These are phyloP conservation scores for Alloteropsis semialata DNA, from an alignment of 176 grass and related monocot species.

Conservation along the genomic window DNA sequence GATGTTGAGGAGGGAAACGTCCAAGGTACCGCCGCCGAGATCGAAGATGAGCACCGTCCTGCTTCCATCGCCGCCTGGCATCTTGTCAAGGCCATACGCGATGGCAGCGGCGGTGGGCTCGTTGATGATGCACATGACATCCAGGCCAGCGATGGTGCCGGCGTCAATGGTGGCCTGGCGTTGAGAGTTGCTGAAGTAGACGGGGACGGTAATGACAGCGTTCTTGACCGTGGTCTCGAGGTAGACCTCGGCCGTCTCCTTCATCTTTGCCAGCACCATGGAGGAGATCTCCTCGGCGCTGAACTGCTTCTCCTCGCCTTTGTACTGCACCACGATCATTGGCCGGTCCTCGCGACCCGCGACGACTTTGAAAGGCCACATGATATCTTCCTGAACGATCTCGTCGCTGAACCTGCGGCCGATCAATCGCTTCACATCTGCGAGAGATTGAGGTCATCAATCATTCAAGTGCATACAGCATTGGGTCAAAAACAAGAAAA, in stretches of 20 bases:
- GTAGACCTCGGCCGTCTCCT: constrained; percentile 58
- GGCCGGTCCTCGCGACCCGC: constrained; percentile 37
- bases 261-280: constrained; percentile 66
- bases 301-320: constrained; percentile 49
- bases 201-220: constrained; percentile 57
- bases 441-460: no score
- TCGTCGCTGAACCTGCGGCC: constrained; percentile 47
- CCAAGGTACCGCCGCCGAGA: constrained; percentile 49
- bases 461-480: no score
- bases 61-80: constrained; percentile 25
- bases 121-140: constrained; percentile 55
- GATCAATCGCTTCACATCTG: constrained; percentile 62
- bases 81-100: constrained; percentile 67
- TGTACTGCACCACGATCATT: constrained; percentile 46
- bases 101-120: constrained; percentile 64
- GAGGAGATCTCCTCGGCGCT: constrained; percentile 41
- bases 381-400: constrained; percentile 44
- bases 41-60: constrained; percentile 63
- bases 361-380: constrained; percentile 64
- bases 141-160: constrained; percentile 49
- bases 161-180: constrained; percentile 62
- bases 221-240: constrained; percentile 55
- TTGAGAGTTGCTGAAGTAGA: constrained; percentile 69
- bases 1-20: constrained; percentile 33
- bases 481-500: no score